Percentiles rank a stretch among this genome's conserved stretches.
Evolutionary conservation across 805 yeast species (phyloP).

Genomic region (Candida maesae): DNA sequence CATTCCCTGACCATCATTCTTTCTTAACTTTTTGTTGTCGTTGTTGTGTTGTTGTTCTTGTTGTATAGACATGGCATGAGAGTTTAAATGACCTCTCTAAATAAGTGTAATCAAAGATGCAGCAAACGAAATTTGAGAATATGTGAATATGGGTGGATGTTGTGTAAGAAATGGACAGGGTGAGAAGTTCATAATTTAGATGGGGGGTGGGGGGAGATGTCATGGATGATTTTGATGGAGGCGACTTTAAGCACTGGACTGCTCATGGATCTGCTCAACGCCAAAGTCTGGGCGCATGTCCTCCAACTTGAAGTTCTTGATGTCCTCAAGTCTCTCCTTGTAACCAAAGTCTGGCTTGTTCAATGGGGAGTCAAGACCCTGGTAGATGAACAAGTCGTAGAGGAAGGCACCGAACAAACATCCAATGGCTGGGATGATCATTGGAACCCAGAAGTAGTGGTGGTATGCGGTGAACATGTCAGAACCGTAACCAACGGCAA

Average conservation of each 20-base stretch:
- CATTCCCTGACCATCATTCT: too few species aligned
- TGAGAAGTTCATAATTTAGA: too few species aligned
- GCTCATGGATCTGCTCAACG: slow-evolving; percentile 6
- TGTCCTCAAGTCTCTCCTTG: slow-evolving; percentile 15
- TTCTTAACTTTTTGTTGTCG: too few species aligned
- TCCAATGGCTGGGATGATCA: slow-evolving; percentile 48
- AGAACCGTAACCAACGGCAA: slow-evolving; percentile 43
- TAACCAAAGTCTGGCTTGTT: slow-evolving; percentile 38
- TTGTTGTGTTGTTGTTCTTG: too few species aligned
- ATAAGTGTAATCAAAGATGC: too few species aligned
- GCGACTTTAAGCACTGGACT: neutral
- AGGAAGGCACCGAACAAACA: slow-evolving; percentile 43
- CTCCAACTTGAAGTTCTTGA: slow-evolving; percentile 19
- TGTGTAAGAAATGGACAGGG: too few species aligned
- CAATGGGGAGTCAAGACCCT: slow-evolving; percentile 50
- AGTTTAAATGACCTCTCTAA: too few species aligned
- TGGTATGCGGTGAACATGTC: slow-evolving; percentile 36
- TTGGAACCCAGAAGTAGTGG: slow-evolving; percentile 52
- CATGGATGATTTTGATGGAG: too few species aligned
- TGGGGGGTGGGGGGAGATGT: too few species aligned
- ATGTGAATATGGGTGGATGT: too few species aligned
- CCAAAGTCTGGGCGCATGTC: slow-evolving; percentile 24
- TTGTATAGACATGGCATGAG: too few species aligned
- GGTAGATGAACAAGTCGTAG: slow-evolving; percentile 49
- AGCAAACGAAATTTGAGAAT: too few species aligned